Evolutionary conservation across 306 rosid species (phyloP).

Genomic region (Acacia acuminata): DNA sequence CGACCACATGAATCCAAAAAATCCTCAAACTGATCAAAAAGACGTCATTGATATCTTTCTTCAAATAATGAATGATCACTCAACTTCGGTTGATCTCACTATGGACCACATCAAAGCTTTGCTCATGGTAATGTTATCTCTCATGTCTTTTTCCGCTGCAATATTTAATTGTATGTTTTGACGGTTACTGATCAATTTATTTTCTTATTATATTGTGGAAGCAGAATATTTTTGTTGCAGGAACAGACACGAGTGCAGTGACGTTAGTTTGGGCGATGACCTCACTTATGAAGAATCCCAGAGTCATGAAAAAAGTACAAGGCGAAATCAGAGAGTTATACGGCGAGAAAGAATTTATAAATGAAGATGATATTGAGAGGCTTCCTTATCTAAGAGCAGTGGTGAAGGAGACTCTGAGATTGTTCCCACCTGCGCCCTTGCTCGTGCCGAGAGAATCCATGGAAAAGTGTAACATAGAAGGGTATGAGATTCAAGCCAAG

Average conservation of each 20-base stretch:
- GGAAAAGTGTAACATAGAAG: background rate
- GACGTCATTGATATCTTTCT: slow-evolving; percentile 38
- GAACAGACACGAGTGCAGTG: slow-evolving; percentile 36
- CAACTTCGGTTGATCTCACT: slow-evolving; percentile 36
- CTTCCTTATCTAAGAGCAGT: slow-evolving; percentile 38
- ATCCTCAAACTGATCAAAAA: background rate
- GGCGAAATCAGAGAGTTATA: slow-evolving; percentile 20
- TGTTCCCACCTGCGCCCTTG: slow-evolving; percentile 33
- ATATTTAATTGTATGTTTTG: background rate
- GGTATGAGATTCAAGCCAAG: background rate
- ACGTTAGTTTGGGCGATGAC: slow-evolving; percentile 40
- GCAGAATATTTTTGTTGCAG: slow-evolving; percentile 44
- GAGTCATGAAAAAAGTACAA: slow-evolving; percentile 34
- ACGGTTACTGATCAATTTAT: background rate
- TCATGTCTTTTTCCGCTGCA: too few relatives aligned
- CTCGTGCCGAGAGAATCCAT: background rate
- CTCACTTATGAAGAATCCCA: slow-evolving; percentile 25
- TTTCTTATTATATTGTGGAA: background rate
- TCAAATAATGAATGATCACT: background rate
- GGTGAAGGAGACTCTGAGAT: slow-evolving; percentile 41
- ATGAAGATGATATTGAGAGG: slow-evolving; percentile 38
- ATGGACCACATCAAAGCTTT: slow-evolving; percentile 38
- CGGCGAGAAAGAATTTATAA: slow-evolving; percentile 26
- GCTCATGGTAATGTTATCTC: slow-evolving; percentile 24
- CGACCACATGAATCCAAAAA: slow-evolving; percentile 30